Evolutionary conservation across 2,329 filamentous ascomycete genomes (phyloP).

Genomic region (Basipetospora chlamydospora): DNA sequence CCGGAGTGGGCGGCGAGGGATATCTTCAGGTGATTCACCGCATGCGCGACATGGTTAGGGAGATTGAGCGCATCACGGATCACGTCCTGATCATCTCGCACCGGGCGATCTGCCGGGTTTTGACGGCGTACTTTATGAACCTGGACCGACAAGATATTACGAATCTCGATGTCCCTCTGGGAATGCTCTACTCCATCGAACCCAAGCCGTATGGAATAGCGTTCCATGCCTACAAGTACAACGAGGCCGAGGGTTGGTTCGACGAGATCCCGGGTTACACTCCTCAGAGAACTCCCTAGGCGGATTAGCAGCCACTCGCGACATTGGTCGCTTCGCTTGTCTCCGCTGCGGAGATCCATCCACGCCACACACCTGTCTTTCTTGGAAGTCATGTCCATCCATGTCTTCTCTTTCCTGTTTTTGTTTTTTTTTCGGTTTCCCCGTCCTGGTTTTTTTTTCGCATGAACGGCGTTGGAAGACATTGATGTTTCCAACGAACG

Average conservation of each 20-base stretch:
- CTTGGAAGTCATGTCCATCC: too few relatives aligned
- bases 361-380: too few relatives aligned
- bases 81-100: constrained; percentile 88
- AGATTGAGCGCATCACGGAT: constrained; percentile 93
- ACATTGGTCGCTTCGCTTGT: too few relatives aligned
- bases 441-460: too few relatives aligned
- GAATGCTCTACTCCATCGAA: constrained; percentile 88
- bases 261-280: constrained; percentile 75
- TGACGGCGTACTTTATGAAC: constrained; percentile 95
- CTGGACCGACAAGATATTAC: constrained; percentile 83
- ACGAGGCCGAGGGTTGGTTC: constrained; percentile 64
- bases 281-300: too few relatives aligned
- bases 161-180: constrained; percentile 83
- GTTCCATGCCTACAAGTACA: constrained; percentile 90
- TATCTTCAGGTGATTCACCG: constrained; percentile 96
- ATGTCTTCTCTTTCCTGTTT: too few relatives aligned
- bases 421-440: too few relatives aligned
- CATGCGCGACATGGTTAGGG: constrained; percentile 85
- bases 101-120: constrained; percentile 77
- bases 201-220: constrained; percentile 97
- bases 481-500: too few relatives aligned
- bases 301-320: too few relatives aligned
- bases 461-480: too few relatives aligned
- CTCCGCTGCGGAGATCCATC: too few relatives aligned
- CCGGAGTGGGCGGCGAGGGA: constrained; percentile 86